Evolutionary conservation across 352 stramenopile species (phyloP).

Genomic region (Lagenidium giganteum): DNA sequence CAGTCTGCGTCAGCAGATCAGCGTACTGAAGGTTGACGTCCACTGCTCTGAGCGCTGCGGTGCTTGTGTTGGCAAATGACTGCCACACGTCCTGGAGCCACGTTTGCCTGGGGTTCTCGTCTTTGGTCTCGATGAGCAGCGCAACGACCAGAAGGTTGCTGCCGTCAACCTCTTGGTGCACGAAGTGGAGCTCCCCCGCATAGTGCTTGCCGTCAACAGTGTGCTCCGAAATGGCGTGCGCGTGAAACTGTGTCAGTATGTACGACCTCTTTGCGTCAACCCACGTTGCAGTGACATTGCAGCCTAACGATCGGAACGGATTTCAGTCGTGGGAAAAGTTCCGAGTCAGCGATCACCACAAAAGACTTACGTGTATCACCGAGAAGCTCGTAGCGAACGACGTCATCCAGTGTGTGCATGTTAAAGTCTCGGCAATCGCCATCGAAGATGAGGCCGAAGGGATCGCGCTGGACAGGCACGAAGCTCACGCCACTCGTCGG

Average conservation of each 20-base stretch:
- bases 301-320: constrained; percentile 37
- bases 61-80: no score
- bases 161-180: constrained; percentile 34
- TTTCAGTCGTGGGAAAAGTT: no score
- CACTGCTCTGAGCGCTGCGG: no score
- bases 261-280: constrained; percentile 37
- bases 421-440: constrained; percentile 48
- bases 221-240: constrained; percentile 56
- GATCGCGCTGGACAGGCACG: no score
- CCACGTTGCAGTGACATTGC: constrained; percentile 42
- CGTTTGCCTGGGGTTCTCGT: constrained; percentile 20
- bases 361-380: constrained; percentile 31
- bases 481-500: constrained; percentile 25
- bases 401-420: constrained; percentile 48
- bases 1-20: constrained; percentile 37
- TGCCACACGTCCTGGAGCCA: constrained; percentile 48
- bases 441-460: constrained; percentile 32
- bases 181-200: constrained; percentile 55
- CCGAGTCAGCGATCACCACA: no score
- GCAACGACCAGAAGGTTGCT: constrained; percentile 34
- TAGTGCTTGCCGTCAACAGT: constrained; percentile 40
- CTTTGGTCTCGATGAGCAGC: constrained; percentile 37
- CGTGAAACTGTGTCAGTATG: constrained; percentile 50
- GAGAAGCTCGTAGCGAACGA: constrained; percentile 58
- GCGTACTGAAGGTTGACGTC: constrained; percentile 65